Conservation (phyloP, 23 red algal species). For the Porphyridium purpureum region DNA sequence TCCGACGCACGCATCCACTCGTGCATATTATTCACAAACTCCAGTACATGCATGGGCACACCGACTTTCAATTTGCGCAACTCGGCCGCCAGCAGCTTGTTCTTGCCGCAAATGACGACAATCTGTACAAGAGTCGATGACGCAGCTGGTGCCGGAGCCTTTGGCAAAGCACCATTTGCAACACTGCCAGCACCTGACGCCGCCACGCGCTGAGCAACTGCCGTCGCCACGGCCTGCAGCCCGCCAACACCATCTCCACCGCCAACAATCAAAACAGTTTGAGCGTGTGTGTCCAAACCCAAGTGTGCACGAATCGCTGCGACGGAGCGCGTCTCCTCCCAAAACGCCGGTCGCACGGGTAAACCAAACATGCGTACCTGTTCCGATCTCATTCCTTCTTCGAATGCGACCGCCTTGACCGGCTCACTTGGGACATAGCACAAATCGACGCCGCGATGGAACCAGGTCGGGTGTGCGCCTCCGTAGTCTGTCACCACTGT, state of each 20-base stretch:
- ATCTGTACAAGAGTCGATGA: conserved; percentile 40
- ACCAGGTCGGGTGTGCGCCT: conserved; percentile 87
- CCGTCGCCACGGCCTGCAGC: conserved; percentile 31
- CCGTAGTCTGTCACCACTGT: conserved; percentile 93
- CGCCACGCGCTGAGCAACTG: conserved; percentile 37
- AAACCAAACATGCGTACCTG: conserved; percentile 62
- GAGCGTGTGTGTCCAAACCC: conserved; percentile 29
- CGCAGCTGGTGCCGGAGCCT: too few species aligned
- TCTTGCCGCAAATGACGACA: conserved; percentile 89
- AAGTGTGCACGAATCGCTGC: conserved; percentile 10
- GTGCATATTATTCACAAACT: conserved; percentile 89
- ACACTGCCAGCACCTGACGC: neutral
- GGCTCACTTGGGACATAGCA: conserved; percentile 59
- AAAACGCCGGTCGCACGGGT: conserved; percentile 59
- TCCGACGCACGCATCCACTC: conserved; percentile 88
- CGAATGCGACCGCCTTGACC: conserved; percentile 29
- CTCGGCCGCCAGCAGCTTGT: conserved; percentile 24
- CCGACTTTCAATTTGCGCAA: too few species aligned
- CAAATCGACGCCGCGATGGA: conserved; percentile 41
- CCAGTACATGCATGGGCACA: too few species aligned
- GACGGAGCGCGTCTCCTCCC: conserved; percentile 20
- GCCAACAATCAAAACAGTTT: conserved; percentile 66
- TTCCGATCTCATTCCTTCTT: conserved; percentile 13
- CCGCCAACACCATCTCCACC: conserved; percentile 89
- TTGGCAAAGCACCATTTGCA: conserved; percentile 1